phyloP scores from a whole-genome alignment of 805 yeast species.

The Lipomyces starkeyi region DNA sequence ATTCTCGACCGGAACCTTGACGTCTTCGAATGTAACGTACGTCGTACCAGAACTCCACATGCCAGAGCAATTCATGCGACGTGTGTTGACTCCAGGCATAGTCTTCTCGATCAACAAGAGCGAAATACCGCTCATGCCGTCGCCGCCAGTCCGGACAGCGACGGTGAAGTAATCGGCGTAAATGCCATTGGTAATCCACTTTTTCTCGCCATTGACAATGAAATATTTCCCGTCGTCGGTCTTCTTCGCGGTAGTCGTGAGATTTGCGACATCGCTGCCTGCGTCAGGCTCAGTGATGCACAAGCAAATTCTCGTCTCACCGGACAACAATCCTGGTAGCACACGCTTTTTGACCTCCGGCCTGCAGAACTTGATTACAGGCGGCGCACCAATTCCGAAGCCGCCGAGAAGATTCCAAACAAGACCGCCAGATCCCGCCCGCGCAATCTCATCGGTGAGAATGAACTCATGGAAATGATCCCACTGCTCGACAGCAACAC shows the following conservation, averaged over 20 bases:
- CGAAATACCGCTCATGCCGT: slow-evolving; percentile 50
- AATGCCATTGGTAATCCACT: slow-evolving; percentile 55
- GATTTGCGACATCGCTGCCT: slow-evolving; percentile 53
- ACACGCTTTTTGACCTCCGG: slow-evolving; percentile 47
- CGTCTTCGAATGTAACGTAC: slow-evolving; percentile 51
- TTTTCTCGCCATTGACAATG: slow-evolving; percentile 52
- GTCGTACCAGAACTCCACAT: slow-evolving; percentile 52
- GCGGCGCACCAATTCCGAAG: slow-evolving; percentile 51
- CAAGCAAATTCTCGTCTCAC: slow-evolving; percentile 50
- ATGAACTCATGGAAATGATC: slow-evolving; percentile 51
- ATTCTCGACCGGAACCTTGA: slow-evolving; percentile 52
- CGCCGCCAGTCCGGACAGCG: slow-evolving; percentile 54
- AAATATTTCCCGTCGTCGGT: slow-evolving; percentile 51
- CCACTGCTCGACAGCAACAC: slow-evolving; percentile 49
- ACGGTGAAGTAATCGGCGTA: slow-evolving; percentile 53
- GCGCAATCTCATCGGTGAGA: slow-evolving; percentile 48
- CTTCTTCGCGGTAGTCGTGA: slow-evolving; percentile 49
- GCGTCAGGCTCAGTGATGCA: slow-evolving; percentile 55
- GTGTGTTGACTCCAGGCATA: slow-evolving; percentile 47
- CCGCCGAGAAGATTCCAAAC: slow-evolving; percentile 52
- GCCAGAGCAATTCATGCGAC: slow-evolving; percentile 51
- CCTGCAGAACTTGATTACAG: slow-evolving; percentile 47
- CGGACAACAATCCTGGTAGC: slow-evolving; percentile 48
- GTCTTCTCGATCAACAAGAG: slow-evolving; percentile 49
- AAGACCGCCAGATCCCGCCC: slow-evolving; percentile 52